These are phyloP conservation scores for Geranomyces michiganensis DNA, from an alignment of 192 early-diverging fungal species.

Conservation along the genomic window DNA sequence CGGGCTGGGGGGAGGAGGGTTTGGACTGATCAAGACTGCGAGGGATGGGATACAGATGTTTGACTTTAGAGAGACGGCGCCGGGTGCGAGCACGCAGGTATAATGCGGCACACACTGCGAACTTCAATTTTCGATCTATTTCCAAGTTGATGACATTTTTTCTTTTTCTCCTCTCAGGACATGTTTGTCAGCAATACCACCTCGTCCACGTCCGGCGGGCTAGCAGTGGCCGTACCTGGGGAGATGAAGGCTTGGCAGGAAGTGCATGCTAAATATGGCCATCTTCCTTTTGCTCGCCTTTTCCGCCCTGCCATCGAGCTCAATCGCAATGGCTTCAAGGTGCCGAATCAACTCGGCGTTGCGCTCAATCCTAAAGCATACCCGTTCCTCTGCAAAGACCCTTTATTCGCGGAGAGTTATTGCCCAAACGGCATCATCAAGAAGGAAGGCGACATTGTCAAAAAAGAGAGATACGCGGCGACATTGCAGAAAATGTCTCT, in stretches of 20 bases:
- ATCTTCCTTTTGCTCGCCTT: slow-evolving; percentile 77
- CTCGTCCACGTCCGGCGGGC: slow-evolving; percentile 69
- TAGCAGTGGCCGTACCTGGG: slow-evolving; percentile 84
- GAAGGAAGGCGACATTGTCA: slow-evolving; percentile 62
- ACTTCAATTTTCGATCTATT: too few relatives aligned
- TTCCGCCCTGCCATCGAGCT: slow-evolving; percentile 78
- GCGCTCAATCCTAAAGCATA: slow-evolving; percentile 36
- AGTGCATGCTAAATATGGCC: slow-evolving; percentile 78
- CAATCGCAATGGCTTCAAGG: slow-evolving; percentile 70
- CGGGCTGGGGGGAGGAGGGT: slow-evolving; percentile 95
- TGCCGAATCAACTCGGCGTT: slow-evolving; percentile 50
- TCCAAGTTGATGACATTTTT: too few relatives aligned
- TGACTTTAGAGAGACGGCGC: slow-evolving; percentile 90
- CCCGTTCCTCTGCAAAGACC: slow-evolving; percentile 17
- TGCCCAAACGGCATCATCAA: slow-evolving; percentile 72
- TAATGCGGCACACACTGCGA: too few relatives aligned
- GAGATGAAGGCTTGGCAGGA: slow-evolving; percentile 83
- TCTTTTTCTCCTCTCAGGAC: slow-evolving; percentile 36
- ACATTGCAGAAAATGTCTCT: slow-evolving; percentile 46
- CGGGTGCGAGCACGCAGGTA: slow-evolving; percentile 44
- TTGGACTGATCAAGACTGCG: slow-evolving; percentile 69
- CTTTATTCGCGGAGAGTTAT: slow-evolving; percentile 59
- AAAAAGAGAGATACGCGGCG: slow-evolving; percentile 28
- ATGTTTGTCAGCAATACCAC: slow-evolving; percentile 81
- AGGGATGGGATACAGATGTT: slow-evolving; percentile 54